phyloP scores from a whole-genome alignment of 495 filamentous ascomycete genomes.

The Aspergillus baeticus region DNA sequence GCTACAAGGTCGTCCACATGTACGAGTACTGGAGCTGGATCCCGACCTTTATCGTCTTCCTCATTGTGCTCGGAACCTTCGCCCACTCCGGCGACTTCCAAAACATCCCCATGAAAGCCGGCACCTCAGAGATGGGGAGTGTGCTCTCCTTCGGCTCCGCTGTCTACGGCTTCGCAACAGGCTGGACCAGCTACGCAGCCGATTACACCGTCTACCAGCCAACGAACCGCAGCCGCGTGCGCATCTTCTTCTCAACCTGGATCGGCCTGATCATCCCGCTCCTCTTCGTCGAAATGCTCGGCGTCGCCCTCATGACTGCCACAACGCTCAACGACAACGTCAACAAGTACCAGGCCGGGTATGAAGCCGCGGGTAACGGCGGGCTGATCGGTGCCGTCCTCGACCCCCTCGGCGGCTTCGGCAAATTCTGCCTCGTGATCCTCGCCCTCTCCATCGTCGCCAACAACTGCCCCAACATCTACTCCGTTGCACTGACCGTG shows the following conservation, averaged over 20 bases:
- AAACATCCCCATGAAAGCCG: conserved; percentile 63
- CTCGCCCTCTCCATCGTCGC: conserved; percentile 78
- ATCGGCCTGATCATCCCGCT: conserved; percentile 69
- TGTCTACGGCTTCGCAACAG: conserved; percentile 75
- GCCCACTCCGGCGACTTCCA: conserved; percentile 72
- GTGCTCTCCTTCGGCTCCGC: conserved; percentile 73
- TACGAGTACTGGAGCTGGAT: conserved; percentile 83
- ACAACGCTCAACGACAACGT: conserved; percentile 46
- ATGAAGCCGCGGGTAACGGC: conserved; percentile 61
- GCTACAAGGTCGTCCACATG: conserved; percentile 76
- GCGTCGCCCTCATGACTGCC: conserved; percentile 69
- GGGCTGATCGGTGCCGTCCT: conserved; percentile 70
- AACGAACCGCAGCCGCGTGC: conserved; percentile 50
- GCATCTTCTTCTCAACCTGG: conserved; percentile 70
- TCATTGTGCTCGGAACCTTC: conserved; percentile 72
- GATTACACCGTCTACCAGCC: conserved; percentile 88
- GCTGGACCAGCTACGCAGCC: conserved; percentile 77
- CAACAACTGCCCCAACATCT: conserved; percentile 89
- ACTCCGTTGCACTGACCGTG: conserved; percentile 74
- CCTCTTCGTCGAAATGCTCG: conserved; percentile 76
- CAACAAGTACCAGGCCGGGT: conserved; percentile 61
- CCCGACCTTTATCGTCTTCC: conserved; percentile 73
- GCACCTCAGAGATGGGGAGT: conserved; percentile 59
- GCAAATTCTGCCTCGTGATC: conserved; percentile 79
- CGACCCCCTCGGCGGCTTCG: conserved; percentile 67